phyloP scores from a whole-genome alignment of 192 early-diverging fungal species.

The Coemansia umbellata region DNA sequence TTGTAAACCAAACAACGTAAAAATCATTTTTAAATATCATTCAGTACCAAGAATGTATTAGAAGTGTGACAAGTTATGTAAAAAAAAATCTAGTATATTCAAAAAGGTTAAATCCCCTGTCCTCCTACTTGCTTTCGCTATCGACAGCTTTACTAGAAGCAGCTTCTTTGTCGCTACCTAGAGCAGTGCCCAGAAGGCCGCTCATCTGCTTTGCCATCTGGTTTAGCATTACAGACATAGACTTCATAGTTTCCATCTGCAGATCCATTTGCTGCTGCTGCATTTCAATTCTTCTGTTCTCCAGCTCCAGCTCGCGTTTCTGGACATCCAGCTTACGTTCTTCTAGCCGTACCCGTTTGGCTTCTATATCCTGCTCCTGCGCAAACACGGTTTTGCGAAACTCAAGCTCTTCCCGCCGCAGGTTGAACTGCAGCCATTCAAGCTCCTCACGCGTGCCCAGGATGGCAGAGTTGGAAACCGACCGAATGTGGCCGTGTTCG shows the following conservation, averaged over 20 bases:
- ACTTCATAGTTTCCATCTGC: constrained; percentile 32
- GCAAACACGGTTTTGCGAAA: constrained; percentile 41
- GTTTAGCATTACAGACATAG: constrained; percentile 19
- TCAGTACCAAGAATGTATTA: too few relatives aligned
- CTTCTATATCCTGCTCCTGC: constrained; percentile 40
- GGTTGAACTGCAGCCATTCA: constrained; percentile 47
- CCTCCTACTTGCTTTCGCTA: not conserved
- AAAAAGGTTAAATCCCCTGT: too few relatives aligned
- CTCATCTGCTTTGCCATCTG: constrained; percentile 26
- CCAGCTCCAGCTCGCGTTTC: constrained; percentile 33
- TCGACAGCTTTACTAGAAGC: not conserved
- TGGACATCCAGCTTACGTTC: constrained; percentile 33
- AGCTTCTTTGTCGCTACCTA: not conserved
- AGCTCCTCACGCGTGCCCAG: constrained; percentile 43
- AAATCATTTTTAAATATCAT: too few relatives aligned
- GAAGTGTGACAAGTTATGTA: too few relatives aligned
- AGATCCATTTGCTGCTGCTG: constrained; percentile 28
- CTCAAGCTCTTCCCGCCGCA: constrained; percentile 49
- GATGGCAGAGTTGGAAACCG: not conserved
- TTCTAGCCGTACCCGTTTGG: constrained; percentile 30
- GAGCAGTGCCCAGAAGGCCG: not conserved
- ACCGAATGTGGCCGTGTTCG: not conserved
- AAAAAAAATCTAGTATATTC: not conserved
- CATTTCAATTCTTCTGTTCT: constrained; percentile 24
- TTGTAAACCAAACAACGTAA: too few relatives aligned